A percentile compares a stretch with the other conserved stretches of the same genome.
Evolutionary conservation across 2,329 filamentous ascomycete species (phyloP).

Genomic region (Aplosporella prunicola): DNA sequence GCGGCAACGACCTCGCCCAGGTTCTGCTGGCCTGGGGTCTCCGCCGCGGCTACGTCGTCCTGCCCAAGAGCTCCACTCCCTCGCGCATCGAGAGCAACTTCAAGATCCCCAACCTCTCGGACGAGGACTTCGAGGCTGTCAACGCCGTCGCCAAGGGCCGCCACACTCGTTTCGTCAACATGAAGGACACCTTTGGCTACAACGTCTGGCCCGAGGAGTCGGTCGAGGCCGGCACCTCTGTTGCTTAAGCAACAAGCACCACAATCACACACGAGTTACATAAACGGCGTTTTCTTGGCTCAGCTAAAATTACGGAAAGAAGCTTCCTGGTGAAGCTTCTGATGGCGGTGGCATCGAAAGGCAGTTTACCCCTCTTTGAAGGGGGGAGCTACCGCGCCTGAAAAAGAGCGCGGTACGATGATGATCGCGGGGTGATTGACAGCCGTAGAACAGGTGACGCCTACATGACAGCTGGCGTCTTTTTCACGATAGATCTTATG

Average conservation of each 20-base stretch:
- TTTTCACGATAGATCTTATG: constrained; percentile 2
- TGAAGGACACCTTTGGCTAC: constrained; percentile 73
- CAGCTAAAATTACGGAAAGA: too few relatives aligned
- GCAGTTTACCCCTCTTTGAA: too few relatives aligned
- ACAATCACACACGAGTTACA: constrained; percentile 1
- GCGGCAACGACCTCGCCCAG: constrained; percentile 68
- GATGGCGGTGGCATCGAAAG: too few relatives aligned
- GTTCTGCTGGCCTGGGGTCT: constrained; percentile 76
- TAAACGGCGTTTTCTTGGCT: constrained; percentile 1
- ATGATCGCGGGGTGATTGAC: too few relatives aligned
- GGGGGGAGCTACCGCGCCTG: too few relatives aligned
- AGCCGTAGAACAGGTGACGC: too few relatives aligned
- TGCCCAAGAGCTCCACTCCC: constrained; percentile 34
- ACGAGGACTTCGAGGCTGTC: constrained; percentile 48
- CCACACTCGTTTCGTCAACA: constrained; percentile 66
- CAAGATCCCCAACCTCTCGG: constrained; percentile 48
- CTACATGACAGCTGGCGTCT: constrained; percentile 6
- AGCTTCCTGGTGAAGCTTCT: constrained; percentile 1
- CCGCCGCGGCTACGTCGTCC: constrained; percentile 52
- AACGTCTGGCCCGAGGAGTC: constrained; percentile 46
- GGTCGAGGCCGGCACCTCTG: constrained; percentile 9
- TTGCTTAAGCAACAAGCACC: constrained; percentile 7
- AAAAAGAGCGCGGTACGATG: too few relatives aligned
- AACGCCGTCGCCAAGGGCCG: constrained; percentile 56
- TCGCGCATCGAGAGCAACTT: constrained; percentile 50